Evolutionary conservation across 1,284 basidiomycete genomes (phyloP), one percentile per base, ranked within the genome.

Genomic region (Fomitopsis pinicola): DNA sequence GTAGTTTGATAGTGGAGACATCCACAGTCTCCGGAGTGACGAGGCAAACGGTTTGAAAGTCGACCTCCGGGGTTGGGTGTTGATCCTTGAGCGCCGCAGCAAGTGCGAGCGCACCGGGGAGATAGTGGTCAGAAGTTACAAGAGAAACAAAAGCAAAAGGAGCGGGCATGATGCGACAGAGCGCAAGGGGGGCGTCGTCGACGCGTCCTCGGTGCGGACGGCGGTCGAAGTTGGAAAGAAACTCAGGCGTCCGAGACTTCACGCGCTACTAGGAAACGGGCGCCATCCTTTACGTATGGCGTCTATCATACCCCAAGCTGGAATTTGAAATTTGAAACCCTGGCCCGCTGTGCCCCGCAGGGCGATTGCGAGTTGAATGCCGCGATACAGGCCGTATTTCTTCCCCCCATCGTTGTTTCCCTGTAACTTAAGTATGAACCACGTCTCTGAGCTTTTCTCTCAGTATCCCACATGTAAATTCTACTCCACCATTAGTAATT

Each of bases 21-120:
- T 93, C 88, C 68, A 98, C 88, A 0, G 92, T 91, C 72, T 96
- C 93, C 57, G 97, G 95, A 5, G 96, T 97, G 65, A 97, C 93
- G 53, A 99, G 80, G 75, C 94, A 97, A 64, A 95, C 87, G n/a
- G 91, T 91, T 69, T 95, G 84, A 71, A 93, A 96, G 55, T 82
- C 75, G 64, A 88, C 78, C 66, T 90, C 81, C 48, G 86, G 82
- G 55, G 71, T 70, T 28, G 84, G 82, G 71, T 95, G 93, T 22
- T 95, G 76, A 62, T 94, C 91, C 61, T 82, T 84, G 66, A 98
- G 82, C 42, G 95, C 92, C 60, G 91, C 91, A 42, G 88, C 91
- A 66, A 95, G 80, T 60, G 92, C 87, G 65, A 98, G 88, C 22
- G 92, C 94, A 59, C 97, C 97, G 42, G 95, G 94, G 52, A 98